Evolutionary conservation across 2,329 filamentous ascomycete genomes (phyloP).

Genomic region (Aspergillus sp.): DNA sequence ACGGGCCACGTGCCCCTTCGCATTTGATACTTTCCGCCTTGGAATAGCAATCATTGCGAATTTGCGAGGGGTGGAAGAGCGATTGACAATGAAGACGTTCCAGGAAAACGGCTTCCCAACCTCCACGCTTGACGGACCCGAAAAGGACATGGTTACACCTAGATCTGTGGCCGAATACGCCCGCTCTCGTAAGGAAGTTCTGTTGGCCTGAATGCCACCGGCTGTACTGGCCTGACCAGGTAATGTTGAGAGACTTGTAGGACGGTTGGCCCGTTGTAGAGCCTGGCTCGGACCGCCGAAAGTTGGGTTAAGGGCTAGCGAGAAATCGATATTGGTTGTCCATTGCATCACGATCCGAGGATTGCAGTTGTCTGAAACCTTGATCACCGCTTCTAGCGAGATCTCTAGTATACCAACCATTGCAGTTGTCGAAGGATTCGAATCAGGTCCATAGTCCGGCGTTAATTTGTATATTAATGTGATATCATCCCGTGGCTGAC

Average conservation of each 20-base stretch:
- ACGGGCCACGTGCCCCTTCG: constrained; percentile 48
- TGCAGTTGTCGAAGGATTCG: constrained; percentile 42
- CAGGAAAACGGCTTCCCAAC: constrained; percentile 61
- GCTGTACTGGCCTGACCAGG: constrained; percentile 25
- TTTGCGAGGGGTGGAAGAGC: constrained; percentile 57
- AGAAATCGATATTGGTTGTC: constrained; percentile 55
- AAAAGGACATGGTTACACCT: constrained; percentile 61
- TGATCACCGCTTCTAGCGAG: constrained; percentile 48
- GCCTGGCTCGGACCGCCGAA: constrained; percentile 52
- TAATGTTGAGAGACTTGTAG: constrained; percentile 47
- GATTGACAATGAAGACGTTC: constrained; percentile 64
- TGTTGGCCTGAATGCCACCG: constrained; percentile 28
- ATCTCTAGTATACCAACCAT: constrained; percentile 52
- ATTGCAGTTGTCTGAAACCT: constrained; percentile 45
- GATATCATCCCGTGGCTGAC: constrained; percentile 60
- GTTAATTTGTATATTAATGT: constrained; percentile 61
- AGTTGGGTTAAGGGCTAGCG: constrained; percentile 51
- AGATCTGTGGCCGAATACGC: constrained; percentile 46
- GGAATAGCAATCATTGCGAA: constrained; percentile 60
- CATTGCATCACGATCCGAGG: constrained; percentile 55
- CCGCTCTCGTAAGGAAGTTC: constrained; percentile 42
- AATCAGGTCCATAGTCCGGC: constrained; percentile 42
- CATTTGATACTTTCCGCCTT: constrained; percentile 49
- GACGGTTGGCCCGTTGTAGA: constrained; percentile 51
- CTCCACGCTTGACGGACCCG: constrained; percentile 53